phyloP scores from a whole-genome alignment of 2,329 filamentous ascomycete species.

The Hymenoscyphus occultus region DNA sequence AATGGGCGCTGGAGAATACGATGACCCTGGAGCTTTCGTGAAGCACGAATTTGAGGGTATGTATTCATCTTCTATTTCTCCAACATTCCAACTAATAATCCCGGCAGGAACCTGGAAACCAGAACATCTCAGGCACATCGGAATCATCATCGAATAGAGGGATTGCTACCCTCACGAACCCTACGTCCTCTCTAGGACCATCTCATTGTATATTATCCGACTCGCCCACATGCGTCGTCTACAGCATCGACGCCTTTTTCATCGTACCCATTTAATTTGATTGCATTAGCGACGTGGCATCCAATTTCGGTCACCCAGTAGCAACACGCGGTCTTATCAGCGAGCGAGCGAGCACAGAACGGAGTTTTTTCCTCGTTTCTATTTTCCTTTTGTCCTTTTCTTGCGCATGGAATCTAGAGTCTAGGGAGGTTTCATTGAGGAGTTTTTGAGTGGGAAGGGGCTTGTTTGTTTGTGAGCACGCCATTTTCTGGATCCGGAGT shows the following conservation, averaged over 20 bases:
- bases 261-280: constrained; percentile 8
- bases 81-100: constrained; percentile 14
- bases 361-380: neutral
- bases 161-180: neutral
- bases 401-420: constrained; percentile 18
- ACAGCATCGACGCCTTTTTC: neutral
- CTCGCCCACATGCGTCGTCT: neutral
- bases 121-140: constrained; percentile 67
- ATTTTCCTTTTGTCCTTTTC: neutral
- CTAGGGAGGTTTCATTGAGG: constrained; percentile 14
- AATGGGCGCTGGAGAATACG: constrained; percentile 84
- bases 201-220: constrained; percentile 16
- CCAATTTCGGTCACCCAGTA: constrained; percentile 4
- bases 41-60: constrained; percentile 94
- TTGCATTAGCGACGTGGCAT: constrained; percentile 19
- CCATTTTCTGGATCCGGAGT: constrained; percentile 5
- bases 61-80: constrained; percentile 24
- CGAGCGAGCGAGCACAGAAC: neutral
- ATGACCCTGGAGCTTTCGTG: constrained; percentile 96
- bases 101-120: constrained; percentile 71
- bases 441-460: neutral
- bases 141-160: constrained; percentile 32
- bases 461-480: neutral
- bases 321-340: constrained; percentile 6
- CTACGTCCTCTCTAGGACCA: neutral